Evolutionary conservation across 352 stramenopile genomes (phyloP), one percentile per base, ranked within the genome.

Genomic region (Pythium utonaiense): DNA sequence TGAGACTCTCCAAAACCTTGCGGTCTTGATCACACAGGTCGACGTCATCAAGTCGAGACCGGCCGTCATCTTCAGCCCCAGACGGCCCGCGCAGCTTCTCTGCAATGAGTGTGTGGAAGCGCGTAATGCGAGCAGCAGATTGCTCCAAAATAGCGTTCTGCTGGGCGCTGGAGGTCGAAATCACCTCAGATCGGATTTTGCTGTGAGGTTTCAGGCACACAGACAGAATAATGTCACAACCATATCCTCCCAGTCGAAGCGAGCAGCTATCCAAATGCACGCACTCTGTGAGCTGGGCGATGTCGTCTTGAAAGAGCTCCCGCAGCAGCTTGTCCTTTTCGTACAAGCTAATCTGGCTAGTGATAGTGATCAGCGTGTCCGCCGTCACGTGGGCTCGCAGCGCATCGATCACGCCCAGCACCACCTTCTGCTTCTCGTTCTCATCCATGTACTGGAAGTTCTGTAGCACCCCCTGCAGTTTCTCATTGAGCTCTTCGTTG

Each of bases 1-100:
- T 70, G 13, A 88, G 63, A 34, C 45, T 69, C 38, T 88, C 80
- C 10, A 89, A 54, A 22, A 87, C 65, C 59, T 89, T 84, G 8
- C 77, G 77, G 47, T 89, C 79, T 55, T 87, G 72, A 41, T 89
- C 79, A 21, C 69, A 84, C 33, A 89, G 67, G 54, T 75, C 77
- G 38, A 84, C 75, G 27, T 79, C 77, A 6, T 64, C 57, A 31
- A 55, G 30, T 17, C 48, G 31, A 16, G 55, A 56, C 14, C n/a
- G 36, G 16, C 22, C 13, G 21, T 59, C 31, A 28, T 22, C 17
- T 3, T 28, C 38, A 22, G 21, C 1, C 6, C n/a, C 36, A 16
- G 13, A 59, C 24, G 27, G 19, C 31, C 30, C 62, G 16, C 27
- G 75, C 34, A 83, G 45, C 25, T 30, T 50, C 13, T 68, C 53